Evolutionary conservation across 225 moss, liverwort and hornwort genomes (phyloP).

Genomic region (Ulota crispa): DNA sequence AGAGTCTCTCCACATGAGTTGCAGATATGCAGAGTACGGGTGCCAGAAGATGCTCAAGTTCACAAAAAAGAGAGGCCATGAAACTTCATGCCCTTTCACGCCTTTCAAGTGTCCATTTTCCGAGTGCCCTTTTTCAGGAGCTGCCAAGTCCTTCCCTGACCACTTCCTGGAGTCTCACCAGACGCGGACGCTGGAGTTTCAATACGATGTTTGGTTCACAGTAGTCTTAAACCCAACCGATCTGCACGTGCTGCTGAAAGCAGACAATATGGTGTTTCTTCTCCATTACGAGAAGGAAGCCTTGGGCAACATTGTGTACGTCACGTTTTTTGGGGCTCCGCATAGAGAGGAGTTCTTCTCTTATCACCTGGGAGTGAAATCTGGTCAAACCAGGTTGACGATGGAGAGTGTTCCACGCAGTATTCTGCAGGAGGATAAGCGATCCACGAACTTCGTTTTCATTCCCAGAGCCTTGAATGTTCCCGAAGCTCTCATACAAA

Average conservation of each 20-base stretch:
- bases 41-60: constrained; percentile 73
- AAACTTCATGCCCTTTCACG: constrained; percentile 48
- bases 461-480: constrained; percentile 46
- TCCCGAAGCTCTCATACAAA: constrained; percentile 33
- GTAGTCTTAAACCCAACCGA: constrained; percentile 50
- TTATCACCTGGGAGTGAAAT: constrained; percentile 61
- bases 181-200: constrained; percentile 51
- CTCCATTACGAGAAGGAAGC: constrained; percentile 59
- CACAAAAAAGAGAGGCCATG: constrained; percentile 55
- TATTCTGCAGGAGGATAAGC: constrained; percentile 58
- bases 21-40: constrained; percentile 62
- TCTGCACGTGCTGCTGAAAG: constrained; percentile 45
- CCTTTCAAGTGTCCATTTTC: constrained; percentile 59
- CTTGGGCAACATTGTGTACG: constrained; percentile 59
- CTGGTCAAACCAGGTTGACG: constrained; percentile 50
- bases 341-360: constrained; percentile 59
- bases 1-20: constrained; percentile 69
- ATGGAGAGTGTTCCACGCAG: constrained; percentile 68
- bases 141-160: constrained; percentile 38
- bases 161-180: constrained; percentile 57
- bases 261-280: constrained; percentile 66
- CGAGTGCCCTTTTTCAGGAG: constrained; percentile 46
- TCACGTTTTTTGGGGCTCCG: constrained; percentile 61
- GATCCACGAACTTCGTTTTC: constrained; percentile 52
- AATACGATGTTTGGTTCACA: constrained; percentile 66